Conservation (phyloP, 345 rosid genomes). For the Salix arbutifolia region DNA sequence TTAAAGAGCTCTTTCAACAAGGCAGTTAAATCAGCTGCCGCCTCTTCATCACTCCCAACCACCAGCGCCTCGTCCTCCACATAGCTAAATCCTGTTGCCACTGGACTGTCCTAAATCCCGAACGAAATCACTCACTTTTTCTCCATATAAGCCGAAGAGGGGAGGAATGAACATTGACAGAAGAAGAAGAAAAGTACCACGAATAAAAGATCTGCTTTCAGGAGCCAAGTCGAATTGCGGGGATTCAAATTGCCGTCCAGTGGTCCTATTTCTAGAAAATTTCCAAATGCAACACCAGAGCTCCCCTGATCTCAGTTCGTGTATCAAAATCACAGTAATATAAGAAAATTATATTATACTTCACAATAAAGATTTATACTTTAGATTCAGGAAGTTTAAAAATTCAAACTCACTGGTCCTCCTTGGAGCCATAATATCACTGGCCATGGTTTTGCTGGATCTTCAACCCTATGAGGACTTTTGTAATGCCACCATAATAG, state of each 20-base stretch:
- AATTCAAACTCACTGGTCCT: constrained; percentile 31
- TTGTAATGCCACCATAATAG: constrained; percentile 43
- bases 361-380: neutral
- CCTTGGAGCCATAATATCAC: constrained; percentile 40
- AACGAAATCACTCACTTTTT: neutral
- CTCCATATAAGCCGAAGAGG: too few relatives aligned
- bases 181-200: constrained; percentile 21
- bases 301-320: constrained; percentile 18
- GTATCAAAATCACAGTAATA: neutral
- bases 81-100: constrained; percentile 44
- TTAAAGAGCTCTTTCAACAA: constrained; percentile 36
- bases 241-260: constrained; percentile 34
- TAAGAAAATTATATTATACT: too few relatives aligned
- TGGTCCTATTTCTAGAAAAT: constrained; percentile 45
- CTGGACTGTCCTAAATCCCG: constrained; percentile 39
- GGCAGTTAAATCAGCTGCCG: constrained; percentile 43
- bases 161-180: neutral
- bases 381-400: neutral
- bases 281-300: constrained; percentile 38
- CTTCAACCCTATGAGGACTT: constrained; percentile 36
- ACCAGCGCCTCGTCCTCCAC: constrained; percentile 29
- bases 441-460: constrained; percentile 43
- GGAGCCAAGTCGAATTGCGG: constrained; percentile 39
- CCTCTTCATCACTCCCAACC: constrained; percentile 39
- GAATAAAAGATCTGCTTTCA: constrained; percentile 43